Percentiles rank a stretch among this genome's conserved stretches.
These are phyloP conservation scores for Nigrospora sphaerica DNA, from an alignment of 2,329 filamentous ascomycete genomes.

Conservation along the genomic window DNA sequence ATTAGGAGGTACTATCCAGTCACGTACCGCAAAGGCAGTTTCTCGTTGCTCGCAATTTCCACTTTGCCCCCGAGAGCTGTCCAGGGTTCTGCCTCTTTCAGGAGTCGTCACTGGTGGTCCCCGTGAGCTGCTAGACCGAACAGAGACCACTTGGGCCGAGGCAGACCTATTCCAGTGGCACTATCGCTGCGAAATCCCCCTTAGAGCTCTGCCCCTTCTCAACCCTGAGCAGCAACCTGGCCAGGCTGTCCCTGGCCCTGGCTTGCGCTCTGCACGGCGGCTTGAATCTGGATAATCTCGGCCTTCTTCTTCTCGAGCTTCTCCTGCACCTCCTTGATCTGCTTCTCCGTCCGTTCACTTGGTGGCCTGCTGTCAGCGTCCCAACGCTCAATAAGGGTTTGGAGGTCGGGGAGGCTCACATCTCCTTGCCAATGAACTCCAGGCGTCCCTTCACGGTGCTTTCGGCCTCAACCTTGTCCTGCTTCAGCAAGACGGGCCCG, in stretches of 20 bases:
- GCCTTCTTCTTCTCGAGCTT: slow-evolving; percentile 53
- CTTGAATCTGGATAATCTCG: slow-evolving; percentile 51
- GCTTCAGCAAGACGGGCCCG: slow-evolving; percentile 87
- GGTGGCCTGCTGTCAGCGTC: too few species aligned
- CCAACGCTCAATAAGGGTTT: too few species aligned
- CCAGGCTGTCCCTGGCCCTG: slow-evolving; percentile 20
- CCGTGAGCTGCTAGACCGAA: too few species aligned
- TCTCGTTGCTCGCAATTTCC: too few species aligned
- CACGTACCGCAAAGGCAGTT: too few species aligned
- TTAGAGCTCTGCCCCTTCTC: neutral
- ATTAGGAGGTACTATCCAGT: too few species aligned
- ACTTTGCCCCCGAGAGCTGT: too few species aligned
- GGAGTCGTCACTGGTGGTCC: too few species aligned
- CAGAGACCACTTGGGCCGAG: too few species aligned
- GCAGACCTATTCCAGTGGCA: neutral
- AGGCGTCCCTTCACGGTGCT: slow-evolving; percentile 85
- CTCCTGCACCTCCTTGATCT: slow-evolving; percentile 48
- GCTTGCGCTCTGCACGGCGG: slow-evolving; percentile 34
- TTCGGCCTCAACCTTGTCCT: slow-evolving; percentile 84
- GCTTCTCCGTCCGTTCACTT: slow-evolving; percentile 30
- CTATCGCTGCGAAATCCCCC: neutral
- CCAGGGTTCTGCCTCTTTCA: too few species aligned
- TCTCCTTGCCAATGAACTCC: slow-evolving; percentile 89
- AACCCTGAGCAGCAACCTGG: slow-evolving; percentile 19
- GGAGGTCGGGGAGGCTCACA: slow-evolving; percentile 49